Base-by-base conservation (phyloP, 495 filamentous ascomycete genomes). In the Annulohypoxylon moriforme region DNA sequence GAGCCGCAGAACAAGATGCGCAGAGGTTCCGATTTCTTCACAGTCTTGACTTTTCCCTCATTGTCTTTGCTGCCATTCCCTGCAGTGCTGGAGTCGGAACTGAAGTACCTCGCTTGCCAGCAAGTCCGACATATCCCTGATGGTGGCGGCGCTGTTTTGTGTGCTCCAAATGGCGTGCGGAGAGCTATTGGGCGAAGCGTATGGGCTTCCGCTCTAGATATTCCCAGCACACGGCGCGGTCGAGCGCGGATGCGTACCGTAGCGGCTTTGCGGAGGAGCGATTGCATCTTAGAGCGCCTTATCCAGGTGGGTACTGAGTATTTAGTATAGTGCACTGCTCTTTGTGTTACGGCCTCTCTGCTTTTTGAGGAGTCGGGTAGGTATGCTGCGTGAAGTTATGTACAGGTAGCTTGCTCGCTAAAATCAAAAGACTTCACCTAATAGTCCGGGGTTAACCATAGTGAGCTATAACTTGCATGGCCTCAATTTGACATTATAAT, bases 1-100 rank as follows among this genome's bases (percentile, higher is more conserved):
- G 96, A 96, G 25, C 96, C 96, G 78, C 94, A 98, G 81, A 97
- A 99, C 16, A 99, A 88, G 55, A 99, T 93, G n/a, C 91, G 87
- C 27, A 99, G 85, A 1, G 93, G 93, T 8, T 85, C 79, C 0
- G 81, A 83, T 16, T 63, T 59, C 46, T 31, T 36, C 34, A 1
- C 22, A 13, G n/a, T 14, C 36, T 40, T 40, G 13, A 14, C 11
- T 40, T 42, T 40, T 22, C 6, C 3, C n/a, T 38, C 25, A 9
- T n/a, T 18, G 14, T 49, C 18, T 25, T 13, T 7, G 52, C 14
- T 2, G 8, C 14, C 9, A 25, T 0, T 22, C 11, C 40, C 14
- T 20, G 6, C 13, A 5, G 14, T 9, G 14, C 36, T 29, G 20
- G 49, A 20, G 1, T 36, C 8, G 36, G 25, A 63, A 4, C 24